phyloP scores from a whole-genome alignment of 2,329 filamentous ascomycete species.

The Myriosclerotinia scirpicola region DNA sequence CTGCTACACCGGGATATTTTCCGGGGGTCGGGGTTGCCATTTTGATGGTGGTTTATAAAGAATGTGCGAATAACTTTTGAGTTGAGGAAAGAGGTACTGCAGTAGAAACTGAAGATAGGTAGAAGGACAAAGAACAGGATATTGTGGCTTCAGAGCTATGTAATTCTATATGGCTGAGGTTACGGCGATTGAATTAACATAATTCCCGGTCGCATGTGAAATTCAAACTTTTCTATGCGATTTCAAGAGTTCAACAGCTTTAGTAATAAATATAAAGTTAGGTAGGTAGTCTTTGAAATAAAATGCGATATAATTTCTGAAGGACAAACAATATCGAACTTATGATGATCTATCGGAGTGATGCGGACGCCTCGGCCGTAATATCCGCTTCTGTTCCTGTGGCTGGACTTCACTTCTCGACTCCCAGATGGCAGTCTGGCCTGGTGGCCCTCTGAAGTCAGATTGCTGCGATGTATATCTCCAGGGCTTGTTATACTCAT shows the following conservation, averaged over 20 bases:
- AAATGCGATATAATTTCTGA: neutral
- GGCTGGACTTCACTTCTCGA: no score
- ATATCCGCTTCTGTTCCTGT: neutral
- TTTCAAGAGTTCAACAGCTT: neutral
- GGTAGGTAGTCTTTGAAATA: neutral
- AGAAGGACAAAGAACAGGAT: neutral
- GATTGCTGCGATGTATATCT: no score
- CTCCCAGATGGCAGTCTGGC: no score
- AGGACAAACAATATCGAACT: slow-evolving; percentile 10
- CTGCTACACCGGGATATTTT: slow-evolving; percentile 40
- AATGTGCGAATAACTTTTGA: neutral
- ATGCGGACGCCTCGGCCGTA: neutral
- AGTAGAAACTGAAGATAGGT: neutral
- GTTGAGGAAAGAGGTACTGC: neutral
- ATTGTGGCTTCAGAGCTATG: neutral
- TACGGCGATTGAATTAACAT: neutral
- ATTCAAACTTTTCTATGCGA: neutral
- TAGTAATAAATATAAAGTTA: neutral
- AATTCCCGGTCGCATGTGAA: neutral
- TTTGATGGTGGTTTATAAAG: neutral
- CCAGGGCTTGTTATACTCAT: neutral
- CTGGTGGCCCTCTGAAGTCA: no score
- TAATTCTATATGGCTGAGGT: no score
- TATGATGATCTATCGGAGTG: neutral
- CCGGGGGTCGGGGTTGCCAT: slow-evolving; percentile 42